Evolutionary conservation across 2,329 filamentous ascomycete species (phyloP).

Genomic region (Pyricularia grisea): DNA sequence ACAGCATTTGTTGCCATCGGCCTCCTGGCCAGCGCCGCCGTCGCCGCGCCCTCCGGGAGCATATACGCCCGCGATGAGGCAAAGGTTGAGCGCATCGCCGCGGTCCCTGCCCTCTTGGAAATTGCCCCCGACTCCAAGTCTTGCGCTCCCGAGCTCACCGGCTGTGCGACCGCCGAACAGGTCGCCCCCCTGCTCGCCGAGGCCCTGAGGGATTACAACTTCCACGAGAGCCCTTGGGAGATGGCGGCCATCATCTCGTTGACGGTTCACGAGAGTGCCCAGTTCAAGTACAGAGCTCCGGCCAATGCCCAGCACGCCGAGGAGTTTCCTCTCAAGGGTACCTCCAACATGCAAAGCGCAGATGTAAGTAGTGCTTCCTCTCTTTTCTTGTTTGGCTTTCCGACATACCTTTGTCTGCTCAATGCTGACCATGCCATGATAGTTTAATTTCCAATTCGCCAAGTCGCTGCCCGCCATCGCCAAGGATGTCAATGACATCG

Average conservation of each 20-base stretch:
- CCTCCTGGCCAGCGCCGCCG: neutral
- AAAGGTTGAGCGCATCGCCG: neutral
- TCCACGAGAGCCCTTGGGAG: constrained; percentile 39
- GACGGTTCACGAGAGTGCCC: constrained; percentile 60
- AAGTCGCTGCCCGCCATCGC: constrained; percentile 27
- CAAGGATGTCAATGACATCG: constrained; percentile 10
- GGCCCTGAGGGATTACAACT: constrained; percentile 46
- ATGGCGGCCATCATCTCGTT: constrained; percentile 63
- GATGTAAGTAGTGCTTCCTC: neutral
- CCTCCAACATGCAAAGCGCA: constrained; percentile 24
- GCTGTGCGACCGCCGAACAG: constrained; percentile 58
- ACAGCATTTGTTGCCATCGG: neutral
- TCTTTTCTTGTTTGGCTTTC: neutral
- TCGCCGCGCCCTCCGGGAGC: neutral
- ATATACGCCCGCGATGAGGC: neutral
- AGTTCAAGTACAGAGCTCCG: constrained; percentile 66
- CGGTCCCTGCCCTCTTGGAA: constrained; percentile 6
- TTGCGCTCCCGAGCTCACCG: constrained; percentile 38
- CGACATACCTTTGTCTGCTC: constrained; percentile 23
- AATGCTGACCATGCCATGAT: constrained; percentile 59
- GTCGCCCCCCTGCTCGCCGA: constrained; percentile 47
- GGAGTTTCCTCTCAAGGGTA: constrained; percentile 36
- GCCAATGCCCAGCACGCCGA: constrained; percentile 35
- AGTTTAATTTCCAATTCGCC: constrained; percentile 39
- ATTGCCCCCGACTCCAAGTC: constrained; percentile 44